Base-by-base conservation (phyloP, 352 stramenopile species). In the Phytophthora chlamydospora region DNA sequence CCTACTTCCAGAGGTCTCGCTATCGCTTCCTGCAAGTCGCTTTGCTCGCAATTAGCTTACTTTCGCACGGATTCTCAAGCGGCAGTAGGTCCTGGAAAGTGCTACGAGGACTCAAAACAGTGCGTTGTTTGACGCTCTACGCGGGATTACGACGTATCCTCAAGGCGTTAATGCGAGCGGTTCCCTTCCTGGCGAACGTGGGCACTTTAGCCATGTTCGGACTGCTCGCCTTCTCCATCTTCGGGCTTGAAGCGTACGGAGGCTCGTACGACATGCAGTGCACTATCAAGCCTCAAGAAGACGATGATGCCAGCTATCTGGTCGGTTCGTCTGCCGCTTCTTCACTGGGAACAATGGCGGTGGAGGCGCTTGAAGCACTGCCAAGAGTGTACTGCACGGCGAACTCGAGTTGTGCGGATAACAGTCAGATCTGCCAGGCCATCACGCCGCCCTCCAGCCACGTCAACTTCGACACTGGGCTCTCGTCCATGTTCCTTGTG, bases 101-200 rank as follows among this genome's bases (percentile, higher is more conserved):
- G 12, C 46, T 91, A 6, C 76, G 82, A 6, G 82, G 84, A 0
- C 71, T 93, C 46, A 93, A 93, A 45, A 87, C 80, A 0, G 75
- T 76, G 49, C 78, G 84, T 2, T 79, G 68, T 35, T 72, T 93
- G 50, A 90, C 84, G 10, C 70, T 91, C 3, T 83, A 88, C 51
- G 64, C 75, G 1, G 84, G 84, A 0, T 52, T 93, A 31, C 74
- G 80, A 2, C 82, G 84, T 35, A 93, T 93, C 40, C 49, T 91
- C 13, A 80, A 84, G 44, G 76, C 84, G 10, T 62, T 93, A 9
- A 69, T 75, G 33, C 78, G 82, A 1, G 84, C 84, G 0, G 72
- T 93, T 4, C 84, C 84, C 24, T 91, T 93, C 43, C 68, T 93
- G 3, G 78, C 84, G 31, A 93, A 93, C 44, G 84, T 93, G 13